Evolutionary conservation across 2,329 filamentous ascomycete species (phyloP).

Genomic region (Colletotrichum musicola): DNA sequence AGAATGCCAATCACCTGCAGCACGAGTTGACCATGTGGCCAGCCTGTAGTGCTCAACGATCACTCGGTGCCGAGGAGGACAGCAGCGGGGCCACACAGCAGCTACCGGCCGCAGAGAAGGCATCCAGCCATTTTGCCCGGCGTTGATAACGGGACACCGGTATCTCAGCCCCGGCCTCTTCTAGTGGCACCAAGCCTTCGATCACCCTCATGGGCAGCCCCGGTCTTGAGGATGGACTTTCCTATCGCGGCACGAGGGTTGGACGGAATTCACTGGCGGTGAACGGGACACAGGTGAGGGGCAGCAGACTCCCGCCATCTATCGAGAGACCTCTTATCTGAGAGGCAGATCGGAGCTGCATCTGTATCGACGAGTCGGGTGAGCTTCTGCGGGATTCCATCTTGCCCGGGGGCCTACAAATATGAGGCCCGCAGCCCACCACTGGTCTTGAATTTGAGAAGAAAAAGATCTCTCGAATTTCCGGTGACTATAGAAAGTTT

Average conservation of each 20-base stretch:
- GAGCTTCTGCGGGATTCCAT: conserved; percentile 31
- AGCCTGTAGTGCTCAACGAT: not conserved
- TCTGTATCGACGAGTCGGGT: not conserved
- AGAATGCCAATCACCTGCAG: conserved; percentile 1
- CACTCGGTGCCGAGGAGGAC: not conserved
- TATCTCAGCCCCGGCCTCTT: conserved; percentile 14
- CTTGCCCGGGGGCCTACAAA: conserved; percentile 8
- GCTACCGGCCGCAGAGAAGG: conserved; percentile 1
- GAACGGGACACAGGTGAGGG: conserved; percentile 16
- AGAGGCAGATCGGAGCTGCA: conserved; percentile 19
- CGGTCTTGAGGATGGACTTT: conserved; percentile 34
- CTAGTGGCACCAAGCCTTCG: conserved; percentile 21
- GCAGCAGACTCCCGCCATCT: not conserved
- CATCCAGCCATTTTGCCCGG: conserved; percentile 1
- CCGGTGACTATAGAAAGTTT: not conserved
- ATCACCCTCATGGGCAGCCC: conserved; percentile 29
- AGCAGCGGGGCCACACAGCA: not conserved
- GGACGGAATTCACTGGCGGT: conserved; percentile 30
- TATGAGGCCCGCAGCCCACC: conserved; percentile 19
- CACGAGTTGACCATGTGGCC: not conserved
- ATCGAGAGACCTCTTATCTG: conserved; percentile 34
- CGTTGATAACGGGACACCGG: conserved; percentile 26
- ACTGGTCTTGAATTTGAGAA: not conserved
- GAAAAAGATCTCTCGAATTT: not conserved
- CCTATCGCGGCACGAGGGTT: conserved; percentile 35